Percentiles rank a stretch among this genome's conserved stretches.
Conservation (phyloP, 805 yeast genomes). For the Saccharomycopsis synnaedendra region DNA sequence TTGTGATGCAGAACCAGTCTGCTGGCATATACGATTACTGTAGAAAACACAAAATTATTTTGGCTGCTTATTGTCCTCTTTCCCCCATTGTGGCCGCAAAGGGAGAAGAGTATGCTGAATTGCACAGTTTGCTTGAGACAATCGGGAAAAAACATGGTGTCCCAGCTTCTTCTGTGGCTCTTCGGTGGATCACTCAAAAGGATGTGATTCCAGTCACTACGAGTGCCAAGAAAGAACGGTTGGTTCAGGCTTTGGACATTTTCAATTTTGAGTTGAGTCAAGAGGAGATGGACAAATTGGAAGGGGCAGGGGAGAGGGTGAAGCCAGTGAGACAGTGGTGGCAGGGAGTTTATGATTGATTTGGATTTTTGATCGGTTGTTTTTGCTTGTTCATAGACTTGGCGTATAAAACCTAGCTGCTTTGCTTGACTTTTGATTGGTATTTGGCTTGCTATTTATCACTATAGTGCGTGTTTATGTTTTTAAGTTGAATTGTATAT, state of each 20-base stretch:
- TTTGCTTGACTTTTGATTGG: no score
- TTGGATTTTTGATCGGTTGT: no score
- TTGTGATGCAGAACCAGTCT: conserved; percentile 54
- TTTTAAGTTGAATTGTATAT: no score
- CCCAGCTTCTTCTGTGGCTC: conserved; percentile 44
- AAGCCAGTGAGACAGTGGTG: conserved; percentile 15
- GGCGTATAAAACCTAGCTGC: no score
- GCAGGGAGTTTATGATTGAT: conserved; percentile 3
- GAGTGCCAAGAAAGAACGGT: conserved; percentile 39
- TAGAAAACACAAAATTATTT: conserved; percentile 31
- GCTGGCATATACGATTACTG: conserved; percentile 43
- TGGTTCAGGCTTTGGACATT: conserved; percentile 39
- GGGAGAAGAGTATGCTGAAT: conserved; percentile 24
- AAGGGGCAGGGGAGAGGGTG: conserved; percentile 24
- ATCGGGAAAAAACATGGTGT: conserved; percentile 42
- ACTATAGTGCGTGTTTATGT: no score
- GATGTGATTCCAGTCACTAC: conserved; percentile 61
- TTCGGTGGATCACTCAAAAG: conserved; percentile 55
- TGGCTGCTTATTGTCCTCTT: conserved; percentile 57
- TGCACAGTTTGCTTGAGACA: conserved; percentile 21
- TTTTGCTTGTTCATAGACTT: no score
- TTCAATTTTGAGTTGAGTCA: conserved; percentile 38
- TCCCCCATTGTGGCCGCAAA: conserved; percentile 42
- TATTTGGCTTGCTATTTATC: no score
- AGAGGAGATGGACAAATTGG: conserved; percentile 33